phyloP scores from a whole-genome alignment of 2,329 filamentous ascomycete genomes.

The Penicillium sp. region DNA sequence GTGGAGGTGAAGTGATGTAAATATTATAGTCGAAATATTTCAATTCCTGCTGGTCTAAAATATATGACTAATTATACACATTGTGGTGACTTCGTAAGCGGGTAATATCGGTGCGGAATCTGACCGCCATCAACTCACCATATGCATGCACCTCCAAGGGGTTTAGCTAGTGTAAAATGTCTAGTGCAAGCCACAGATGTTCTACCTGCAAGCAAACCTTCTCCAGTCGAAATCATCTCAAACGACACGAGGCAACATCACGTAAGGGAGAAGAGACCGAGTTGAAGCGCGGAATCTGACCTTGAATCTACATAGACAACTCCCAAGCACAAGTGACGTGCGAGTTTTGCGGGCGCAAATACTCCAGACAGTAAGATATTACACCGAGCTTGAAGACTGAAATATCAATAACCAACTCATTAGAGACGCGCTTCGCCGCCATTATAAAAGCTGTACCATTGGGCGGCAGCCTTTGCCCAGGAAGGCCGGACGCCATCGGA shows the following conservation, averaged over 20 bases:
- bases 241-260: conserved; percentile 9
- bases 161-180: background rate
- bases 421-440: conserved; percentile 14
- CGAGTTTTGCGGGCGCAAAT: conserved; percentile 11
- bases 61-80: background rate
- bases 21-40: background rate
- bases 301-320: background rate
- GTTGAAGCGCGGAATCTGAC: background rate
- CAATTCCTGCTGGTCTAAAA: background rate
- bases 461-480: background rate
- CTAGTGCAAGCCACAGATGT: background rate
- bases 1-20: background rate
- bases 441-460: conserved; percentile 12
- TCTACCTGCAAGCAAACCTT: background rate
- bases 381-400: background rate
- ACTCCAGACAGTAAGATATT: conserved; percentile 10
- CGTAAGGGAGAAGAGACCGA: conserved; percentile 2
- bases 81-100: background rate
- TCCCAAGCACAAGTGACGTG: conserved; percentile 2
- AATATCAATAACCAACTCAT: background rate
- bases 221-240: conserved; percentile 8
- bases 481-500: conserved; percentile 10
- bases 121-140: background rate
- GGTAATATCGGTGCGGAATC: background rate
- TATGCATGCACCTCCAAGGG: background rate